Conservation (phyloP, 2,329 filamentous ascomycete genomes). For the Dryadomyces quercus-mongolicae region DNA sequence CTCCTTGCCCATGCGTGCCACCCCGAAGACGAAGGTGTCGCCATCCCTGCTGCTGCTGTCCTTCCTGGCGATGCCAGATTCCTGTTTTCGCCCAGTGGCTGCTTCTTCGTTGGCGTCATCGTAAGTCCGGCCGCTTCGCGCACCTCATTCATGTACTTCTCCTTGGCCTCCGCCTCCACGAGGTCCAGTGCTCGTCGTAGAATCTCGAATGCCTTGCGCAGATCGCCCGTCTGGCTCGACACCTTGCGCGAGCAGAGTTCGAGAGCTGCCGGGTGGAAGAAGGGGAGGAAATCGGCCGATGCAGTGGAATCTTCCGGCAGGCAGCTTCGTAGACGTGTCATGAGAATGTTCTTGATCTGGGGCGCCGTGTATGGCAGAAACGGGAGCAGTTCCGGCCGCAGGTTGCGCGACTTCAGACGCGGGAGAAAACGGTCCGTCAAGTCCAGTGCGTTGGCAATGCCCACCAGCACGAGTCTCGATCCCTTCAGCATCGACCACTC, state of each 20-base stretch:
- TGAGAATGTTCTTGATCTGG: constrained; percentile 83
- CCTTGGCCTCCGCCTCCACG: constrained; percentile 71
- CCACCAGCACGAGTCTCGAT: constrained; percentile 72
- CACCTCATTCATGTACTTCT: constrained; percentile 54
- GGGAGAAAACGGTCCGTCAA: constrained; percentile 91
- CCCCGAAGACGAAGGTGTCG: constrained; percentile 20
- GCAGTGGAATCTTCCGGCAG: constrained; percentile 43
- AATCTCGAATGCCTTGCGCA: constrained; percentile 92
- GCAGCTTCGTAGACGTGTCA: constrained; percentile 65
- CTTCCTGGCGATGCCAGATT: constrained; percentile 48
- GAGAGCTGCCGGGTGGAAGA: constrained; percentile 87
- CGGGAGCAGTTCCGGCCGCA: constrained; percentile 80
- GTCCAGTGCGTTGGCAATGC: constrained; percentile 92
- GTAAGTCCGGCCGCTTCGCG: constrained; percentile 1
- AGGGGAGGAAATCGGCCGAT: constrained; percentile 54
- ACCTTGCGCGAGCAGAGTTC: constrained; percentile 93
- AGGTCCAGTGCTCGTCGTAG: constrained; percentile 81
- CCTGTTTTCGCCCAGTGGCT: constrained; percentile 64
- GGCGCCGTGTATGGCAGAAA: constrained; percentile 84
- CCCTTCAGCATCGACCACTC: constrained; percentile 82
- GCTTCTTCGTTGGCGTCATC: constrained; percentile 38
- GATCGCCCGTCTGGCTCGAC: constrained; percentile 81
- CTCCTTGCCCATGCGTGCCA: constrained; percentile 39
- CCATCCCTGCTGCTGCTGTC: constrained; percentile 5
- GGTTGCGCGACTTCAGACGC: constrained; percentile 79